Conservation (phyloP, 2,329 filamentous ascomycete species). For the Hypoxylon sp. region DNA sequence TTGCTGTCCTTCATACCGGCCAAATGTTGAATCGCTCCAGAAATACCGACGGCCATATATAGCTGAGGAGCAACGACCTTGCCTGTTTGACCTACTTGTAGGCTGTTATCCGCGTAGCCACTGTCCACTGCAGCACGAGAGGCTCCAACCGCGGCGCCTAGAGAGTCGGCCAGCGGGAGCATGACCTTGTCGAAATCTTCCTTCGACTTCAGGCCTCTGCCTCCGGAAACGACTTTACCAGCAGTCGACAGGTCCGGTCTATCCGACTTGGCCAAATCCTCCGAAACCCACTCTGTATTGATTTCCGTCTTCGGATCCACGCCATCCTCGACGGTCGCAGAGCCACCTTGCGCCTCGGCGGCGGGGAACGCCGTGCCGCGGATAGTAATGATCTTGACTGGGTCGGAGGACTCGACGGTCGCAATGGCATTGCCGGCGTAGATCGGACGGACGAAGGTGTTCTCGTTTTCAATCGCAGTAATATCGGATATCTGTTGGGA, state of each 20-base stretch:
- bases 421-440: slow-evolving; percentile 98
- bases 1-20: slow-evolving; percentile 99
- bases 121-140: slow-evolving; percentile 96
- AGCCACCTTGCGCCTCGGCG: slow-evolving; percentile 76
- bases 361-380: slow-evolving; percentile 91
- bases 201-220: slow-evolving; percentile 95
- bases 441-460: slow-evolving; percentile 95
- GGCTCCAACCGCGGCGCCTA: slow-evolving; percentile 95
- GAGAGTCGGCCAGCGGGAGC: slow-evolving; percentile 88
- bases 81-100: slow-evolving; percentile 98
- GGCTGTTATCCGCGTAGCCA: slow-evolving; percentile 96
- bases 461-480: slow-evolving; percentile 85
- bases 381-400: slow-evolving; percentile 89
- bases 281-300: slow-evolving; percentile 89
- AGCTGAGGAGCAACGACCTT: slow-evolving; percentile 98
- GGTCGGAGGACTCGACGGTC: slow-evolving; percentile 90
- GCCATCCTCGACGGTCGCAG: slow-evolving; percentile 82
- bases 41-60: slow-evolving; percentile 95
- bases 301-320: slow-evolving; percentile 82
- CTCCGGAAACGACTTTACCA: slow-evolving; percentile 88
- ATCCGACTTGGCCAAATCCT: slow-evolving; percentile 92
- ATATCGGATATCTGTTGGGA: slow-evolving; percentile 95
- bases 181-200: slow-evolving; percentile 96
- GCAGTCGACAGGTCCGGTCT: slow-evolving; percentile 94
- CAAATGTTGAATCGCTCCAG: slow-evolving; percentile 96